Evolutionary conservation across 805 yeast genomes (phyloP).

Genomic region (Kodamaea kakaduensis): DNA sequence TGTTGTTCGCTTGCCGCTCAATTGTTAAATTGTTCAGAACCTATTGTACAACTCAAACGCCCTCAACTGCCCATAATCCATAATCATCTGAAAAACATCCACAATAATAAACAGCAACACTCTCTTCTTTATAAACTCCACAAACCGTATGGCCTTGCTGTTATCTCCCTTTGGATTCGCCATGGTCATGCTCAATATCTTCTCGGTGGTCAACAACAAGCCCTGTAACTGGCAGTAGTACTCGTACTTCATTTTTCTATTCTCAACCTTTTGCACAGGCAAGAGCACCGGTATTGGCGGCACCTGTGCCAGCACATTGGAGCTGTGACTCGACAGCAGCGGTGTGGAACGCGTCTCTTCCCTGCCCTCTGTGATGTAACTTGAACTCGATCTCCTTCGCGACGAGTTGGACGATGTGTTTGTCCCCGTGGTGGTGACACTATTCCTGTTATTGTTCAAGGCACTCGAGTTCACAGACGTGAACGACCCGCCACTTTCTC

Average conservation of each 20-base stretch:
- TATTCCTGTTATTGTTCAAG: conserved; percentile 21
- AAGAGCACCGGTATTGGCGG: conserved; percentile 15
- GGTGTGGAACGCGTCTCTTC: not conserved
- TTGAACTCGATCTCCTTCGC: conserved; percentile 16
- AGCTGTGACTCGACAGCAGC: not conserved
- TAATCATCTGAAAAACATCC: conserved; percentile 34
- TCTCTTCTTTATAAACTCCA: conserved; percentile 34
- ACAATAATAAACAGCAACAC: conserved; percentile 35
- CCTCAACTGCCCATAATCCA: conserved; percentile 27
- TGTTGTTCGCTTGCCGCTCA: too few species aligned
- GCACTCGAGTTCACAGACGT: conserved; percentile 17
- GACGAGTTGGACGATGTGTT: conserved; percentile 20
- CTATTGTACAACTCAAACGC: conserved; percentile 9
- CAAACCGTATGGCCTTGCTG: conserved; percentile 22
- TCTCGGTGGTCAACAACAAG: conserved; percentile 16
- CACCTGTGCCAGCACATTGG: conserved; percentile 5
- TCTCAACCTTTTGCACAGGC: conserved; percentile 25
- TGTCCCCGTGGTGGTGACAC: conserved; percentile 21
- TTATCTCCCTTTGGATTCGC: conserved; percentile 11
- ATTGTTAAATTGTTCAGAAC: too few species aligned
- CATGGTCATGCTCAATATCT: conserved; percentile 11
- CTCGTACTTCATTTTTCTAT: conserved; percentile 29
- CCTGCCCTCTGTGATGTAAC: conserved; percentile 9
- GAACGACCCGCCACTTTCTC: conserved; percentile 33
- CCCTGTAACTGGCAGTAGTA: conserved; percentile 29